These are phyloP conservation scores for Boletus vinaceobasis DNA, from an alignment of 768 basidiomycete genomes.

Conservation along the genomic window DNA sequence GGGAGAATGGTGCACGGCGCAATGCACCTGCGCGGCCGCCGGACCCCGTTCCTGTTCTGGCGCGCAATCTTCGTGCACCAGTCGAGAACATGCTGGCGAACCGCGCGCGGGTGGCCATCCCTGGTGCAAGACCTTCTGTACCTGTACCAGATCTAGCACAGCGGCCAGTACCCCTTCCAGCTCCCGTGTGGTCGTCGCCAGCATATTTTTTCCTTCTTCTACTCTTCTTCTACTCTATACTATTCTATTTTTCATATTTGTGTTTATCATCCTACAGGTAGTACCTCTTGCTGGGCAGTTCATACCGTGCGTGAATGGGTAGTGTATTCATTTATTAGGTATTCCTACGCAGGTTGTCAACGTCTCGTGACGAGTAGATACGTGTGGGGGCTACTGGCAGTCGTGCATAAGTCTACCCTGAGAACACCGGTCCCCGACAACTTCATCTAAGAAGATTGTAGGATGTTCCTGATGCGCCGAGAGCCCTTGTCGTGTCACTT, in stretches of 20 bases:
- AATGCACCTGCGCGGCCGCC: slow-evolving; percentile 24
- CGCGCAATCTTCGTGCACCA: not conserved
- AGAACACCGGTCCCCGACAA: not conserved
- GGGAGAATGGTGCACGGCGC: slow-evolving; percentile 27
- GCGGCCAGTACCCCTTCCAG: not conserved
- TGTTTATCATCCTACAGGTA: too few relatives aligned
- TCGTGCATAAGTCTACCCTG: not conserved
- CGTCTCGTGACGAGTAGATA: too few relatives aligned
- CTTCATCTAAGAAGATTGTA: not conserved
- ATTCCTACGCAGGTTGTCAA: too few relatives aligned
- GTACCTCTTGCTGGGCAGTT: too few relatives aligned
- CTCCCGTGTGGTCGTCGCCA: not conserved
- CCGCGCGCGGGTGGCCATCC: not conserved
- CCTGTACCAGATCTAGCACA: not conserved
- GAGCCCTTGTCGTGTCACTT: not conserved
- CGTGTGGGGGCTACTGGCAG: too few relatives aligned
- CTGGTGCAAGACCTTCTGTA: not conserved
- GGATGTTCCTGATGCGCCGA: not conserved
- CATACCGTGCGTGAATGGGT: too few relatives aligned
- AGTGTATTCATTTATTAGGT: too few relatives aligned
- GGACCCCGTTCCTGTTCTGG: not conserved
- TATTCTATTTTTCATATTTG: too few relatives aligned
- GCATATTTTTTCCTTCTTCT: too few relatives aligned
- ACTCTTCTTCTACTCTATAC: too few relatives aligned
- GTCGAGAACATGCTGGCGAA: not conserved